A percentile compares a stretch with the other conserved stretches of the same genome.
Conservation (phyloP, 257 asterid genomes). For the Capsicum chinense region DNA sequence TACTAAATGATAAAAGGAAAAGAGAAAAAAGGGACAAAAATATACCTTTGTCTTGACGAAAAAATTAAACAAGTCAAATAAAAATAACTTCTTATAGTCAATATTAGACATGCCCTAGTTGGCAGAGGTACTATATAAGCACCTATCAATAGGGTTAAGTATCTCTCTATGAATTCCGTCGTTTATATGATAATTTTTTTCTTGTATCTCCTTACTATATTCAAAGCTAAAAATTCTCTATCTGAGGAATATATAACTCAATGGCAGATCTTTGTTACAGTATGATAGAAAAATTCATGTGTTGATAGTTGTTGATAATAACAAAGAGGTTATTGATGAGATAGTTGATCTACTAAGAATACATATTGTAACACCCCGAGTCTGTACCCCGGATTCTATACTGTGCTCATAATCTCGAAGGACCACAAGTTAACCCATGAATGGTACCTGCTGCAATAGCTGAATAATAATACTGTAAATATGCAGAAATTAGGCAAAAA, state of each 20-base stretch:
- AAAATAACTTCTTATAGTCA: background rate
- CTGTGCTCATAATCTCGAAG: too few relatives aligned
- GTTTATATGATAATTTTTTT: background rate
- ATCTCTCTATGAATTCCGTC: background rate
- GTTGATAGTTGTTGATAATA: too few relatives aligned
- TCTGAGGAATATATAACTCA: background rate
- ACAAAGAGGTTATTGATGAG: too few relatives aligned
- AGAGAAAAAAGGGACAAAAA: too few relatives aligned
- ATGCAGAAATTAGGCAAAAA: too few relatives aligned
- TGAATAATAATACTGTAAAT: too few relatives aligned
- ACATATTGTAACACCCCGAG: too few relatives aligned
- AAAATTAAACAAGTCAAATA: background rate
- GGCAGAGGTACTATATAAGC: background rate
- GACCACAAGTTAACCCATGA: too few relatives aligned
- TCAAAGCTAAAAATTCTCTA: too few relatives aligned
- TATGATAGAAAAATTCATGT: background rate
- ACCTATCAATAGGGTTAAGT: background rate
- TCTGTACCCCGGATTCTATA: too few relatives aligned
- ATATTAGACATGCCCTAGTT: background rate
- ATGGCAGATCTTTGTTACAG: background rate
- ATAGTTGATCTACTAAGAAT: background rate
- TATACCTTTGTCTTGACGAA: background rate
- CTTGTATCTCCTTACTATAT: too few relatives aligned
- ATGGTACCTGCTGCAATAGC: too few relatives aligned
- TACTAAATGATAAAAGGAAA: background rate